phyloP scores from a whole-genome alignment of 176 grass and related monocot species.

The Ananas comosus region DNA sequence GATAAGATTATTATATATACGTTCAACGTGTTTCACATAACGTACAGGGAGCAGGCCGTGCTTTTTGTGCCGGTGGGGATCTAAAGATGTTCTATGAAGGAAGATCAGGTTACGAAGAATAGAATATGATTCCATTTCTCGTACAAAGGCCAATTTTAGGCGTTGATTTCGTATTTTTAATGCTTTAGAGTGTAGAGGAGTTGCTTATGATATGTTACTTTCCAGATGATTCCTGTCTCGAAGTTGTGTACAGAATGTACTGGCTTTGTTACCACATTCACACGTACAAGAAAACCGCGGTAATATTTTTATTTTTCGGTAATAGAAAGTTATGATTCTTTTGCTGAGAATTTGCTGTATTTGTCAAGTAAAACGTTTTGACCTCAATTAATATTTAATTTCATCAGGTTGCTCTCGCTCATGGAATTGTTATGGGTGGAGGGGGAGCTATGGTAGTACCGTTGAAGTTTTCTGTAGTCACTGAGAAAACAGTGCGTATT shows the following conservation, averaged over 20 bases:
- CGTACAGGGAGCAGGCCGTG: constrained; percentile 62
- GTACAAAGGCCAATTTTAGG: too few species aligned
- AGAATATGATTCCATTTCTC: neutral
- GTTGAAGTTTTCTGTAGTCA: constrained; percentile 62
- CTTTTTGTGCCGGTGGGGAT: constrained; percentile 93
- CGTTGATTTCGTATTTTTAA: too few species aligned
- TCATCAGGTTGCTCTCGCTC: constrained; percentile 63
- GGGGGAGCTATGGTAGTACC: constrained; percentile 71
- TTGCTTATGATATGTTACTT: constrained; percentile 9
- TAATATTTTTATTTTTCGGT: constrained; percentile 14
- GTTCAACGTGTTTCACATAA: neutral
- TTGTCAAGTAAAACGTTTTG: neutral
- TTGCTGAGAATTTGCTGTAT: neutral
- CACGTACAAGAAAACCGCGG: constrained; percentile 80
- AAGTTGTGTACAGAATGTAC: constrained; percentile 98
- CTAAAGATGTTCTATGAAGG: constrained; percentile 98
- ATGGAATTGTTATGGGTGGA: constrained; percentile 96
- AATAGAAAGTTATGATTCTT: neutral
- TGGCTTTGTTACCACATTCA: constrained; percentile 98
- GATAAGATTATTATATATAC: neutral
- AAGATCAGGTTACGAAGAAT: constrained; percentile 43
- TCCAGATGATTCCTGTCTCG: constrained; percentile 80
- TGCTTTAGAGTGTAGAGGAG: neutral
- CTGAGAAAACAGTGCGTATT: constrained; percentile 66
- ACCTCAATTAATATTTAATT: too few species aligned